These are phyloP conservation scores for Gossypium australe DNA, from an alignment of 345 rosid genomes.

Conservation along the genomic window DNA sequence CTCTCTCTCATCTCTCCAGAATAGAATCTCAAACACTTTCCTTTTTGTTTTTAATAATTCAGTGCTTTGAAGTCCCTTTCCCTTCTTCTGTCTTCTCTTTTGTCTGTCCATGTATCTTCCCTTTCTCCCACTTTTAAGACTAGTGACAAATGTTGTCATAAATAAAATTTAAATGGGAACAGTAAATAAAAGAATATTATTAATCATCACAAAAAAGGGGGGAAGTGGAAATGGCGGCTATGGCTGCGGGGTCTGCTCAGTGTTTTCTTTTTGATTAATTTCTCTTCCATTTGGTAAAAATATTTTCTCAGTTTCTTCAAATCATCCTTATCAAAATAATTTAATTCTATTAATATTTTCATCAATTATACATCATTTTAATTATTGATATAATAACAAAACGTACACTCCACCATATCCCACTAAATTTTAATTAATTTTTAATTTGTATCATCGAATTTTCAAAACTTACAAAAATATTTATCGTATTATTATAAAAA, in stretches of 20 bases:
- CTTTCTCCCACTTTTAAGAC: neutral
- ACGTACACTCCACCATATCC: too few relatives aligned
- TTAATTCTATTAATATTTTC: too few relatives aligned
- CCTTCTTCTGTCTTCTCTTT: slow-evolving; percentile 4
- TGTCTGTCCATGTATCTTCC: neutral
- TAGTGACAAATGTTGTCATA: neutral
- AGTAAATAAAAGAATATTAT: neutral
- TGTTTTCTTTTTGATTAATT: neutral
- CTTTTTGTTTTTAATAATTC: slow-evolving; percentile 8
- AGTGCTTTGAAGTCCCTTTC: slow-evolving; percentile 24
- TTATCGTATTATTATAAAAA: too few relatives aligned
- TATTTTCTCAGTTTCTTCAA: too few relatives aligned
- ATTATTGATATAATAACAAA: too few relatives aligned
- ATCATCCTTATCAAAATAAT: too few relatives aligned
- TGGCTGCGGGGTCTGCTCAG: slow-evolving; percentile 54
- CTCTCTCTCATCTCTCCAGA: neutral
- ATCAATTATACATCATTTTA: too few relatives aligned
- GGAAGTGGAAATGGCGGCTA: slow-evolving; percentile 59
- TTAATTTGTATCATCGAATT: too few relatives aligned
- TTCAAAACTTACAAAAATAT: too few relatives aligned
- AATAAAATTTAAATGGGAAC: neutral
- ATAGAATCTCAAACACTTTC: slow-evolving; percentile 20
- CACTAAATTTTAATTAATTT: too few relatives aligned
- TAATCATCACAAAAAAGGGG: slow-evolving; percentile 11
- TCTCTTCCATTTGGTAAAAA: neutral